A percentile compares a stretch with the other conserved stretches of the same genome.
Evolutionary conservation across 78 protist species (phyloP).

Genomic region (Dictyostelium discoideum): DNA sequence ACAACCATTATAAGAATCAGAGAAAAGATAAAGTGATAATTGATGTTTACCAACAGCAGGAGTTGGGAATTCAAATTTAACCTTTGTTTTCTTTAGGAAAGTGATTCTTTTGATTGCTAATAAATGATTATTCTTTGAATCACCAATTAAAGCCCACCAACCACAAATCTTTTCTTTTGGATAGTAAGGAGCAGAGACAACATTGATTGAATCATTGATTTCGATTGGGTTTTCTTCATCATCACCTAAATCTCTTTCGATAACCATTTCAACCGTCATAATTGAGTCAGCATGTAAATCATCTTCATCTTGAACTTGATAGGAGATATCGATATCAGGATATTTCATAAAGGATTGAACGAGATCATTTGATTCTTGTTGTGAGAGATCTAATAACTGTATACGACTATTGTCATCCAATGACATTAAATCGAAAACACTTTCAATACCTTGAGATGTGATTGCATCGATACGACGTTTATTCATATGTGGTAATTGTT

Average conservation of each 20-base stretch:
- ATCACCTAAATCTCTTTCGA: constrained; percentile 83
- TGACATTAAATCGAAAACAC: constrained; percentile 93
- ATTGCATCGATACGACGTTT: constrained; percentile 49
- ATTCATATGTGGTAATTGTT: constrained; percentile 90
- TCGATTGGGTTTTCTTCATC: constrained; percentile 11
- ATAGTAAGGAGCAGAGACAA: constrained; percentile 85
- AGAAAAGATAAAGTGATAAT: constrained; percentile 89
- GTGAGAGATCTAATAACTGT: constrained; percentile 62
- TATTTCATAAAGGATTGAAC: constrained; percentile 68
- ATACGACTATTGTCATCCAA: constrained; percentile 90
- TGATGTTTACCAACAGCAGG: constrained; percentile 88
- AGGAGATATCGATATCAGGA: constrained; percentile 83
- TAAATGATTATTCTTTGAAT: constrained; percentile 63
- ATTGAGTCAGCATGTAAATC: constrained; percentile 42
- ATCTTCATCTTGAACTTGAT: constrained; percentile 44
- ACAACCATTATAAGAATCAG: constrained; percentile 95
- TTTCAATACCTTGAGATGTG: constrained; percentile 72
- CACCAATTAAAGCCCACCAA: constrained; percentile 89
- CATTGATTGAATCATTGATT: neutral
- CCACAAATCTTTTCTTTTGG: constrained; percentile 84
- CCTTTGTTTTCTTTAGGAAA: constrained; percentile 34
- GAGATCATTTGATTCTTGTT: constrained; percentile 60
- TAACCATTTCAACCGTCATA: constrained; percentile 71
- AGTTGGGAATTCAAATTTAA: constrained; percentile 89
- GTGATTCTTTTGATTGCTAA: constrained; percentile 84